Base-by-base conservation (phyloP, 495 filamentous ascomycete genomes). In the Wilcoxina mikolae region DNA sequence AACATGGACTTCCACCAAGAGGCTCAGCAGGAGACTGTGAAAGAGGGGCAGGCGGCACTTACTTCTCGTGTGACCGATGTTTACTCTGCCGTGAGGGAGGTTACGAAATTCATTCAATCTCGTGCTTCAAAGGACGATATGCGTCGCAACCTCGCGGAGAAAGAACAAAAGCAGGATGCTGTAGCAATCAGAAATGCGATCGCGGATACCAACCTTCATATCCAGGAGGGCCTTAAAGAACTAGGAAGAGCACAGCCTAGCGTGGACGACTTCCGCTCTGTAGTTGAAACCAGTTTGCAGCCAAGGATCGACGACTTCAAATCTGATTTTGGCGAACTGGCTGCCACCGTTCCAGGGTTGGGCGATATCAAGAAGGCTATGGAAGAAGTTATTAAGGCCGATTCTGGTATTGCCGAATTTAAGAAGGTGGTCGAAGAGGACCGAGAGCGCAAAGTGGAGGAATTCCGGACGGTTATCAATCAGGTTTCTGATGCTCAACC, bases 1-100 rank as follows among this genome's bases (percentile, higher is more conserved):
- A 63, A 63, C 23, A 38, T 59, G 25, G 51, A 63, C 15, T 59
- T 59, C 45, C 48, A 63, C 29, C 61, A 62, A 18, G 56, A 57
- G 31, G 52, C 60, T 23, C 56, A 62, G 18, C 52, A 54, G 20
- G 53, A 55, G 23, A 41, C 44, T 10, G 41, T 57, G 18, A 64
- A 31, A 17, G 53, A 59, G 23, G 56, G 54, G 15, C 53, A 64
- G 15, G 45, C 49, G 17, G 26, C 38, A 18, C 15, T 64, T n/a
- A 47, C 24, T 18, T 31, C 59, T 42, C 55, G 48, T 5, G 23
- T 64, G 5, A 53, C 26, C 22, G 48, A 47, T 41, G 43, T 65
- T 38, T 43, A 55, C 4, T 25, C 47, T 24, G 44, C 54, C 18
- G 52, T 65, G 15, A 17, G 23, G 15, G 60, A 58, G 2, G 31